Base-by-base conservation (phyloP, 2,329 filamentous ascomycete species). In the Cryphonectria japonica region DNA sequence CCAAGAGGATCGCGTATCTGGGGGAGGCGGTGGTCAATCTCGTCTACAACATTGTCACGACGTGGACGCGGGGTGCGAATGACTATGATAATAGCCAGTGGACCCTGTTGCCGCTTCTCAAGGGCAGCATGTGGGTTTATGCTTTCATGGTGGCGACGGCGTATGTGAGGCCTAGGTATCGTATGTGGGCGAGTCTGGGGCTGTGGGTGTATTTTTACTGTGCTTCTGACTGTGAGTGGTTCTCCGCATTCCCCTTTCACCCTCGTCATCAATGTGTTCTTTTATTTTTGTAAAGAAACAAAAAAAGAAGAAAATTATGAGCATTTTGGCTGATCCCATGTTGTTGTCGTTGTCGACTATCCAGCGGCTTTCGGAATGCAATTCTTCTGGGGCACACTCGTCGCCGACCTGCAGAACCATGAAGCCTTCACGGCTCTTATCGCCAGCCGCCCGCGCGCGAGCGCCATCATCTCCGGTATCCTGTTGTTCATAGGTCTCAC, bases 311-410 rank as follows among this genome's bases (percentile, higher is more conserved):
- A 26, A 26, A 26, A 26, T 26, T 26, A 26, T 26, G 26, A 26
- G 26, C 26, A 26, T 26, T 26, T 26, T 26, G 3, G 54, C 43
- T 54, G 61, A 76, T 77, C 68, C 76, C 63, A 22, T 3, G 2
- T 9, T n/a, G 9, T 6, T 14, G 32, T 22, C 13, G 22, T 19
- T 2, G 22, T 19, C 2, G 2, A 19, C 22, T 46, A n/a, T n/a
- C 46, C 64, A 84, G 82, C 82, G 41, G 79, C 80, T 50, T 87
- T 87, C 72, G 85, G 86, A 65, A 85, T 87, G 79, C 89, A 89
- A 77, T 87, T 90, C 76, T 87, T 89, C 78, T 86, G 86, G 71
- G 89, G 89, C 72, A 88, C 88, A 75, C 87, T 91, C 76, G 82
- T 91, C 41, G 86, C 87, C 43, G 89, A 91, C 75, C 75, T 90